Conservation (phyloP, 352 stramenopile genomes). For the Pythium pyrilobum region DNA sequence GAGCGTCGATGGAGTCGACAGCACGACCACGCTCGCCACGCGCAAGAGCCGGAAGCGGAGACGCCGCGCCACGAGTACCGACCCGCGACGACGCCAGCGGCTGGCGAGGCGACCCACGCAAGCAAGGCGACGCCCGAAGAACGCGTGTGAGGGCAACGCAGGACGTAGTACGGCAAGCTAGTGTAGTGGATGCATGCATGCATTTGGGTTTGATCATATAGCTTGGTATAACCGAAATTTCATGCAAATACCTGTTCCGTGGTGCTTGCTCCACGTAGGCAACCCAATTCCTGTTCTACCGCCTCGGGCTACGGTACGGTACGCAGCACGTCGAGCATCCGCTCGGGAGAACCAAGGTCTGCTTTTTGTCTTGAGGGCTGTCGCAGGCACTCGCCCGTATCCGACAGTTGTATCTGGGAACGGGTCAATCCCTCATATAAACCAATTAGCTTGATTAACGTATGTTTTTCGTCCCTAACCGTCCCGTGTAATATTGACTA, state of each 20-base stretch:
- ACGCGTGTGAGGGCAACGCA: no score
- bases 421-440: background rate
- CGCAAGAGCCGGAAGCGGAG: background rate
- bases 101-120: background rate
- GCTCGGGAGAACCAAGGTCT: no score
- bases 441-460: background rate
- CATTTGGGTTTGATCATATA: no score
- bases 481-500: background rate
- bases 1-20: slow-evolving; percentile 4
- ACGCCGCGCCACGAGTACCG: slow-evolving; percentile 6
- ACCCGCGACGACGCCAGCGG: slow-evolving; percentile 7
- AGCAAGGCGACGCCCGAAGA: background rate
- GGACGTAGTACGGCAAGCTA: no score
- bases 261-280: no score
- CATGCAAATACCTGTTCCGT: no score
- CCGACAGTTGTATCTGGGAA: background rate
- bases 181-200: background rate
- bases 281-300: no score
- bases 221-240: no score
- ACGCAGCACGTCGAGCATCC: no score
- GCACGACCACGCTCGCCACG: background rate
- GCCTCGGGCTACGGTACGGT: no score
- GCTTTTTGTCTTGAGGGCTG: no score
- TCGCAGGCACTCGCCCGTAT: background rate
- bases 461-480: background rate